These are phyloP conservation scores for Farysia itapuensis DNA, from an alignment of 1,284 basidiomycete genomes.

Conservation along the genomic window DNA sequence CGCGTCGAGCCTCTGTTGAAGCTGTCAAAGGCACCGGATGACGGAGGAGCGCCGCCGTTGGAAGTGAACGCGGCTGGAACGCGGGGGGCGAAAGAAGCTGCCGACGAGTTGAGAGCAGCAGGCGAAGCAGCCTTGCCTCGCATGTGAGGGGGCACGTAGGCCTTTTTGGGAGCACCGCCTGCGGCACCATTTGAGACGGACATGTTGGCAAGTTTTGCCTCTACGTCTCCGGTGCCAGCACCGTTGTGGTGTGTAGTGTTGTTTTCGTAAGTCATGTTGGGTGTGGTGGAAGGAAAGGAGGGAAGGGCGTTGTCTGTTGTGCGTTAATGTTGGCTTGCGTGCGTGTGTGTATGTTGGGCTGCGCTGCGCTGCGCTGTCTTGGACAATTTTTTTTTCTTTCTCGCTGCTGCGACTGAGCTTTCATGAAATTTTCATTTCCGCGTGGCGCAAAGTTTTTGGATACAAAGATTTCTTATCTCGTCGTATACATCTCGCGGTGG, in stretches of 20 bases:
- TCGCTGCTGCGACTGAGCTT: too few species aligned
- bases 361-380: too few species aligned
- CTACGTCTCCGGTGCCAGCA: conserved; percentile 69
- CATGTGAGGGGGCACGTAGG: conserved; percentile 91
- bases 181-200: conserved; percentile 36
- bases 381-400: too few species aligned
- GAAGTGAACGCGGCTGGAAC: conserved; percentile 40
- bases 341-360: too few species aligned
- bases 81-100: conserved; percentile 34
- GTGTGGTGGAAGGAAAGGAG: conserved; percentile 10
- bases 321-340: too few species aligned
- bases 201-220: conserved; percentile 70
- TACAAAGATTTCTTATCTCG: too few species aligned
- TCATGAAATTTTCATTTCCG: too few species aligned
- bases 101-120: conserved; percentile 52
- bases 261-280: conserved; percentile 50
- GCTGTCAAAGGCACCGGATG: conserved; percentile 45
- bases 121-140: conserved; percentile 63
- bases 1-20: conserved; percentile 43
- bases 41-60: conserved; percentile 26
- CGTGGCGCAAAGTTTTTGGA: too few species aligned
- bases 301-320: too few species aligned
- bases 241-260: conserved; percentile 48
- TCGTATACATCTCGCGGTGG: too few species aligned
- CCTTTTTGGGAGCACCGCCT: conserved; percentile 67